A percentile compares a stretch with the other conserved stretches of the same genome.
These are phyloP conservation scores for Daldinia grandis DNA, from an alignment of 495 filamentous ascomycete species.

Conservation along the genomic window DNA sequence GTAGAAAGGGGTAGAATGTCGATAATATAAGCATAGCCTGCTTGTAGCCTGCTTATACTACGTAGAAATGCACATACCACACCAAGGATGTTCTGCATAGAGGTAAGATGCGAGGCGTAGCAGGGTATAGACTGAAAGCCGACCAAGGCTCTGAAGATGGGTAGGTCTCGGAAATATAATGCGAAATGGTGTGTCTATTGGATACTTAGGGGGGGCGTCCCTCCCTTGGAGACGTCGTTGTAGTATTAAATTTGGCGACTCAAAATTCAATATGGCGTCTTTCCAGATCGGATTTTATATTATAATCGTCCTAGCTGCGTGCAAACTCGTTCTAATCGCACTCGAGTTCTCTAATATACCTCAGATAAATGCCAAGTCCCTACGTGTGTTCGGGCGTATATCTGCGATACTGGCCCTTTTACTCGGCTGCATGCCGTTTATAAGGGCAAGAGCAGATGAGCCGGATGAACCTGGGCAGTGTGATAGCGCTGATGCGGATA, in stretches of 20 bases:
- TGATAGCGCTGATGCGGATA: not conserved
- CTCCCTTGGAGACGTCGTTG: not conserved
- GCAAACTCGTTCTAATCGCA: not conserved
- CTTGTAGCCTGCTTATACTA: no score
- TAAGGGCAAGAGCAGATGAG: not conserved
- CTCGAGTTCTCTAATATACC: not conserved
- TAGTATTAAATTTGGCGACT: not conserved
- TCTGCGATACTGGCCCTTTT: not conserved
- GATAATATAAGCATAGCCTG: no score
- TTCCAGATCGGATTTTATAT: not conserved
- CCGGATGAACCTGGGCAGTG: not conserved
- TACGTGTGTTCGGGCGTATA: not conserved
- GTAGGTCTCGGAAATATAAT: no score
- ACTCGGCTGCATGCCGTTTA: not conserved
- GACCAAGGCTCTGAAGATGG: no score
- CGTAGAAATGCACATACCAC: no score
- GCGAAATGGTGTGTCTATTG: not conserved
- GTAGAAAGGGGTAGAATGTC: no score
- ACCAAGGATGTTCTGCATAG: no score
- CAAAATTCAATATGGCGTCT: not conserved
- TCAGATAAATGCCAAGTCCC: not conserved
- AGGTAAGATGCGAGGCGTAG: no score
- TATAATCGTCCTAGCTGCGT: not conserved
- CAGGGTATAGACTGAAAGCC: no score
- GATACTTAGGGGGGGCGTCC: constrained; percentile 1